phyloP scores from a whole-genome alignment of 2,329 filamentous ascomycete species.

The Aspergillus sp. region DNA sequence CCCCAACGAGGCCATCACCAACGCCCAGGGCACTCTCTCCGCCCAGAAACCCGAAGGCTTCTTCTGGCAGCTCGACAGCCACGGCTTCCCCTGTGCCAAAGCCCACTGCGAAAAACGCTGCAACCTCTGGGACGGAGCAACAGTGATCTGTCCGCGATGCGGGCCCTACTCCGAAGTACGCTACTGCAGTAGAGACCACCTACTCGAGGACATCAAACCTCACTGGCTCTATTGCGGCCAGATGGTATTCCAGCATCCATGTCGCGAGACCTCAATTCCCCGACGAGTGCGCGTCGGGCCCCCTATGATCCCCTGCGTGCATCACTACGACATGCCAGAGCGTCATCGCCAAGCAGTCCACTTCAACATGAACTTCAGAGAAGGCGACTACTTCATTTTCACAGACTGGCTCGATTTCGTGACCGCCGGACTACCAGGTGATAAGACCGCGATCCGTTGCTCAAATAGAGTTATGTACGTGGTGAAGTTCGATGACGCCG shows the following conservation, averaged over 20 bases:
- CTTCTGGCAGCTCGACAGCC: slow-evolving; percentile 50
- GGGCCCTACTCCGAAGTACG: slow-evolving; percentile 42
- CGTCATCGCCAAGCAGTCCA: slow-evolving; percentile 39
- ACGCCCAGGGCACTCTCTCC: neutral
- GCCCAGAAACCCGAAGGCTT: slow-evolving; percentile 23
- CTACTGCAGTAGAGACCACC: slow-evolving; percentile 42
- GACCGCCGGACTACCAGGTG: slow-evolving; percentile 13
- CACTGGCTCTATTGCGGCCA: slow-evolving; percentile 38
- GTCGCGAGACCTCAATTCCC: slow-evolving; percentile 25
- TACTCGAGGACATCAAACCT: slow-evolving; percentile 35
- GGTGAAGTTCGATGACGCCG: slow-evolving; percentile 28
- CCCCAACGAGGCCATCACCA: neutral
- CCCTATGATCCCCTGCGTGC: slow-evolving; percentile 31
- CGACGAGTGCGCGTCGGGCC: slow-evolving; percentile 20
- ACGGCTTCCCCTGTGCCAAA: slow-evolving; percentile 48
- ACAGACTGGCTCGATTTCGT: slow-evolving; percentile 27
- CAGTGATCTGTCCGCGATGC: slow-evolving; percentile 43
- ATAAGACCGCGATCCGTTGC: slow-evolving; percentile 23
- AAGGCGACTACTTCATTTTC: slow-evolving; percentile 43
- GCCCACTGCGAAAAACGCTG: slow-evolving; percentile 33
- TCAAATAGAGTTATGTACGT: slow-evolving; percentile 22
- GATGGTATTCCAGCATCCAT: slow-evolving; percentile 25
- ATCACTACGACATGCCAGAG: slow-evolving; percentile 36
- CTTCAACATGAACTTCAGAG: slow-evolving; percentile 26
- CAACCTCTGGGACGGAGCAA: slow-evolving; percentile 31